Base-by-base conservation (phyloP, 352 stramenopile genomes). In the Aphanomyces astaci region DNA sequence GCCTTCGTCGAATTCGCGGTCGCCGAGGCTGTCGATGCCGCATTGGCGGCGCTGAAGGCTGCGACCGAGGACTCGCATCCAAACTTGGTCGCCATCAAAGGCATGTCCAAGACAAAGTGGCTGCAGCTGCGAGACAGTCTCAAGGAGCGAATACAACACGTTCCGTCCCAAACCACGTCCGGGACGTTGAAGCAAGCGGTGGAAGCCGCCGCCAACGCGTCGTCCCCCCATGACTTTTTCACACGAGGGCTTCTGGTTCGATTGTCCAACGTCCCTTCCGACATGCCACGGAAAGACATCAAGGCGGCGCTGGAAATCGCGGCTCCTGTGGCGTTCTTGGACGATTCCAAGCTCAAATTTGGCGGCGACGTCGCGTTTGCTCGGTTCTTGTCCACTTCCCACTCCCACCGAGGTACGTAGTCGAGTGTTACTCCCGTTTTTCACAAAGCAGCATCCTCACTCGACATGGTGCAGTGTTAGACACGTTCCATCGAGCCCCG, bases 1-100 rank as follows among this genome's bases (percentile, higher is more conserved):
- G 84, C 77, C 30, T 92, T 92, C n/a, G 78, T 90, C 25, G 84
- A 92, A 73, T 92, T 92, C 56, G 73, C 77, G 2, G 73, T 78
- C 0, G 59, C 59, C 32, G 74, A 73, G 17, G 60, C 75, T 4
- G 77, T 77, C 1, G 45, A 74, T 4, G 13, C 73, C 46, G 77
- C 73, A 1, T 39, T 78, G 40, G 60, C 64, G 46, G 77, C 73
- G 2, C 64, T 71, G 27, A 72, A 82, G 13, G 22, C 53, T 11
- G 15, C 22, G n/a, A 10, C 22, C 27, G 4, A 9, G 9, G 45
- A 53, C 13, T 4, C 15, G 4, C 27, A 59, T 28, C 48, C 62
- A 11, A 56, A 74, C 33, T 55, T 87, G 22, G 54, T 54, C 0
- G 78, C 77, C 19, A 75, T 91, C 51, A 74, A 73, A 4, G 81